Conservation (phyloP, 768 basidiomycete genomes). For the Sarcomyxa edulis region DNA sequence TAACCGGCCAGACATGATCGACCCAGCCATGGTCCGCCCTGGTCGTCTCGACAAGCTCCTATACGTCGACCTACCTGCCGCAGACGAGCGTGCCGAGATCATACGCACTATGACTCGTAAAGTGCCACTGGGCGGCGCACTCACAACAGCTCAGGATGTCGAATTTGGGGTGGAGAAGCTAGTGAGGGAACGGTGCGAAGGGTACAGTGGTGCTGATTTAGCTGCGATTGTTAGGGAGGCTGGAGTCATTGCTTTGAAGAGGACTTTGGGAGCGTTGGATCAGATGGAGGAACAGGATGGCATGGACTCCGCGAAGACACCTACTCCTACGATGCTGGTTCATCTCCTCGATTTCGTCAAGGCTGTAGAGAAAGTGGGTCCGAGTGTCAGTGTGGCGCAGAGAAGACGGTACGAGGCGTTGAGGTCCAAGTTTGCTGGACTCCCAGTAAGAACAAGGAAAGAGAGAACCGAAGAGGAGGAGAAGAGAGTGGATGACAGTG, state of each 20-base stretch:
- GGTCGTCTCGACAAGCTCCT: constrained; percentile 91
- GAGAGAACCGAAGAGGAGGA: constrained; percentile 40
- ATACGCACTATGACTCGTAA: constrained; percentile 67
- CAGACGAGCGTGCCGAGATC: constrained; percentile 78
- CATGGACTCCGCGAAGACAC: constrained; percentile 9
- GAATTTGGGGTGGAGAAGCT: constrained; percentile 34
- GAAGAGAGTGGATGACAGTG: constrained; percentile 20
- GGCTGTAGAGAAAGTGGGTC: constrained; percentile 78
- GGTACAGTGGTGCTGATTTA: constrained; percentile 90
- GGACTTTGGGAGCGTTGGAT: constrained; percentile 64
- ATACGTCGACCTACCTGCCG: constrained; percentile 82
- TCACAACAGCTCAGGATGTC: constrained; percentile 12
- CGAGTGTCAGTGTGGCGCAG: constrained; percentile 81
- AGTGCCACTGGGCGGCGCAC: constrained; percentile 51
- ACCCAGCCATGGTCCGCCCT: constrained; percentile 97
- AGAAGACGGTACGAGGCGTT: constrained; percentile 78
- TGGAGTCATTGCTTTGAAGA: constrained; percentile 75
- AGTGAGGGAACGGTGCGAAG: constrained; percentile 64
- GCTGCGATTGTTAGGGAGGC: constrained; percentile 87
- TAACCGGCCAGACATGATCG: constrained; percentile 95
- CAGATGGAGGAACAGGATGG: constrained; percentile 38
- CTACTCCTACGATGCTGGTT: constrained; percentile 40
- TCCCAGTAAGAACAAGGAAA: constrained; percentile 50
- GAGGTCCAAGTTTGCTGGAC: constrained; percentile 77
- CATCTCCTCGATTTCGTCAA: constrained; percentile 59